Percentiles rank a stretch among this genome's conserved stretches.
These are phyloP conservation scores for Bryum argenteum DNA, from an alignment of 225 moss, liverwort and hornwort genomes.

Conservation along the genomic window DNA sequence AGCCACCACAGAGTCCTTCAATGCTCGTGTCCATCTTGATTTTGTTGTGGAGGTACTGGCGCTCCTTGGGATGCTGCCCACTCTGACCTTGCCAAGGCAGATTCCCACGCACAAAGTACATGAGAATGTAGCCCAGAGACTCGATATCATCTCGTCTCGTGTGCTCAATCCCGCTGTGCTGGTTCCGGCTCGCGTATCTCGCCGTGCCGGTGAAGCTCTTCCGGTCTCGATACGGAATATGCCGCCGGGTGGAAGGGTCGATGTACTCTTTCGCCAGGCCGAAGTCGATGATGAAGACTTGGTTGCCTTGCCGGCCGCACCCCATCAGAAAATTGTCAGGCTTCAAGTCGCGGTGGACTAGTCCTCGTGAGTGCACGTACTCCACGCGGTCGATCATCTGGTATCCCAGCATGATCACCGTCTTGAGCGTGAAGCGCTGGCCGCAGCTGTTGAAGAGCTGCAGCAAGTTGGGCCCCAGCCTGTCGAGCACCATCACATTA, in stretches of 20 bases:
- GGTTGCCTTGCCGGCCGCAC: slow-evolving; percentile 50
- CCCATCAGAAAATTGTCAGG: slow-evolving; percentile 59
- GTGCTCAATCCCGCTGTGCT: slow-evolving; percentile 54
- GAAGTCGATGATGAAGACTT: slow-evolving; percentile 53
- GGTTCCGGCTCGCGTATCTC: slow-evolving; percentile 45
- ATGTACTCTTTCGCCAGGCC: slow-evolving; percentile 50
- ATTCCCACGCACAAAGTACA: slow-evolving; percentile 54
- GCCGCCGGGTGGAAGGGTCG: slow-evolving; percentile 35
- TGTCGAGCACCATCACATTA: slow-evolving; percentile 54
- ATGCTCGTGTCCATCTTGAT: slow-evolving; percentile 48
- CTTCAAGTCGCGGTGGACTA: slow-evolving; percentile 54
- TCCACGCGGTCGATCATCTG: slow-evolving; percentile 57
- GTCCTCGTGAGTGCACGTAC: slow-evolving; percentile 44
- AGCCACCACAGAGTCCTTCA: slow-evolving; percentile 45
- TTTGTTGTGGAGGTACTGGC: slow-evolving; percentile 43
- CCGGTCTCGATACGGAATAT: slow-evolving; percentile 44
- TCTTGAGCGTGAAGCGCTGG: slow-evolving; percentile 51
- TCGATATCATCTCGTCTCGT: slow-evolving; percentile 52
- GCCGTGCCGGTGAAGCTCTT: slow-evolving; percentile 55
- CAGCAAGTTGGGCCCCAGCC: slow-evolving; percentile 47
- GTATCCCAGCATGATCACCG: slow-evolving; percentile 55
- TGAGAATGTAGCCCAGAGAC: slow-evolving; percentile 53
- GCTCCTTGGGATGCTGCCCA: slow-evolving; percentile 39
- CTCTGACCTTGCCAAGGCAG: slow-evolving; percentile 42
- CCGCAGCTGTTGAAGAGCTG: slow-evolving; percentile 51